Evolutionary conservation across 306 rosid species (phyloP).

Genomic region (Cicer yamashitae): DNA sequence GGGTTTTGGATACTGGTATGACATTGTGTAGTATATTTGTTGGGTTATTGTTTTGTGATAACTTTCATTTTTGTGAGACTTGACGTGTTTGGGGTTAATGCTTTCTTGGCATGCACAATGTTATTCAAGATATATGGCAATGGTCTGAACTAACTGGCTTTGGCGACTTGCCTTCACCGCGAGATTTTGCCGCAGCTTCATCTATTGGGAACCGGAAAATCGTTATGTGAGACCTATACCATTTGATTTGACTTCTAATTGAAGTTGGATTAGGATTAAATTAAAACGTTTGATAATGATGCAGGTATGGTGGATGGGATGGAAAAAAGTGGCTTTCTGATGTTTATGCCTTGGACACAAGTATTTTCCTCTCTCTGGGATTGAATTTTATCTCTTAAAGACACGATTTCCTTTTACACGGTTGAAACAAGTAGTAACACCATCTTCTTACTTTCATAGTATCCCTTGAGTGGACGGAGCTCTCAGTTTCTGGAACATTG

Average conservation of each 20-base stretch:
- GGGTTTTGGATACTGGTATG: slow-evolving; percentile 98
- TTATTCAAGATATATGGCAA: slow-evolving; percentile 89
- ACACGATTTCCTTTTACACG: slow-evolving; percentile 27
- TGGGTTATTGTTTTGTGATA: slow-evolving; percentile 15
- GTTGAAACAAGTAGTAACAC: slow-evolving; percentile 37
- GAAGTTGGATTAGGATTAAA: slow-evolving; percentile 20
- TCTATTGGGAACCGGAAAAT: slow-evolving; percentile 90
- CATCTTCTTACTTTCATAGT: slow-evolving; percentile 56
- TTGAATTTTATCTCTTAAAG: slow-evolving; percentile 30
- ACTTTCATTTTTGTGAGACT: slow-evolving; percentile 11
- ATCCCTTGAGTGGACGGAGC: slow-evolving; percentile 94
- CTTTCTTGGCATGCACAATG: slow-evolving; percentile 29
- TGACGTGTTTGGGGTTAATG: slow-evolving; percentile 30
- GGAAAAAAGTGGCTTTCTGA: slow-evolving; percentile 97
- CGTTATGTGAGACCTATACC: slow-evolving; percentile 68
- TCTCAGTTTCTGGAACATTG: slow-evolving; percentile 74
- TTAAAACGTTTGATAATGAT: slow-evolving; percentile 41
- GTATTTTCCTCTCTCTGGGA: slow-evolving; percentile 50
- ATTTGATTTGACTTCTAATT: slow-evolving; percentile 12
- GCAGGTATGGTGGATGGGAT: slow-evolving; percentile 99
- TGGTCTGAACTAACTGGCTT: slow-evolving; percentile 97
- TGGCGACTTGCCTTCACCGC: slow-evolving; percentile 91
- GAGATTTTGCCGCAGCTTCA: slow-evolving; percentile 95
- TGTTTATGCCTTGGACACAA: slow-evolving; percentile 92
- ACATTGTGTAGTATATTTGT: slow-evolving; percentile 21